Evolutionary conservation across 768 basidiomycete genomes (phyloP).

Genomic region (Pholiota molesta): DNA sequence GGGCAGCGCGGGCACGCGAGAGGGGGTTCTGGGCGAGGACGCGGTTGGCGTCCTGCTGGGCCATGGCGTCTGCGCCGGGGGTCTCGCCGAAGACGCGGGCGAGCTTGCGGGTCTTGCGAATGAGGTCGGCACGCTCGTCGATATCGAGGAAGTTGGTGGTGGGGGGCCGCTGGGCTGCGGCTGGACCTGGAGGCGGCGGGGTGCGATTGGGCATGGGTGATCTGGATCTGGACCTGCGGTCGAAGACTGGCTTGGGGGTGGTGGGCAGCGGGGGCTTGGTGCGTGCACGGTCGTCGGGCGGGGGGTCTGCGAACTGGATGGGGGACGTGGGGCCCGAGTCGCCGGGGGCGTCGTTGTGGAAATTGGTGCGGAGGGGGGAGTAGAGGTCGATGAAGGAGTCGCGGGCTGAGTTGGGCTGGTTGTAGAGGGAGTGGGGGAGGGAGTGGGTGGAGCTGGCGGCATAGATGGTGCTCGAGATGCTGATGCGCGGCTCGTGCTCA

Average conservation of each 20-base stretch:
- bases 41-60: slow-evolving; percentile 29
- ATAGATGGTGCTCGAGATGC: slow-evolving; percentile 46
- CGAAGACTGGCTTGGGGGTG: slow-evolving; percentile 49
- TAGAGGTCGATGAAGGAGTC: slow-evolving; percentile 39
- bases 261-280: slow-evolving; percentile 50
- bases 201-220: slow-evolving; percentile 11
- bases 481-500: slow-evolving; percentile 39
- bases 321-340: slow-evolving; percentile 19
- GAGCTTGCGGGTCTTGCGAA: slow-evolving; percentile 76
- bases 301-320: slow-evolving; percentile 15
- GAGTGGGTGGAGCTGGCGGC: slow-evolving; percentile 32
- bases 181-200: slow-evolving; percentile 24
- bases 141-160: slow-evolving; percentile 70
- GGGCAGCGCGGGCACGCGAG: not conserved
- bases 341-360: slow-evolving; percentile 13
- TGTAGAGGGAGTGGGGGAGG: slow-evolving; percentile 30
- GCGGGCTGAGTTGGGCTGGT: slow-evolving; percentile 28
- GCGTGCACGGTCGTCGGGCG: too few relatives aligned
- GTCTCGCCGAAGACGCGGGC: slow-evolving; percentile 79
- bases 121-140: slow-evolving; percentile 69
- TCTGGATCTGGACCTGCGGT: slow-evolving; percentile 21
- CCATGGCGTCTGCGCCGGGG: slow-evolving; percentile 49
- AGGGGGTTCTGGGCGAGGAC: not conserved
- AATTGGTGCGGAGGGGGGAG: slow-evolving; percentile 25
- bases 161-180: slow-evolving; percentile 41